Conservation (phyloP, 768 basidiomycete genomes). For the Mycena vulgaris region DNA sequence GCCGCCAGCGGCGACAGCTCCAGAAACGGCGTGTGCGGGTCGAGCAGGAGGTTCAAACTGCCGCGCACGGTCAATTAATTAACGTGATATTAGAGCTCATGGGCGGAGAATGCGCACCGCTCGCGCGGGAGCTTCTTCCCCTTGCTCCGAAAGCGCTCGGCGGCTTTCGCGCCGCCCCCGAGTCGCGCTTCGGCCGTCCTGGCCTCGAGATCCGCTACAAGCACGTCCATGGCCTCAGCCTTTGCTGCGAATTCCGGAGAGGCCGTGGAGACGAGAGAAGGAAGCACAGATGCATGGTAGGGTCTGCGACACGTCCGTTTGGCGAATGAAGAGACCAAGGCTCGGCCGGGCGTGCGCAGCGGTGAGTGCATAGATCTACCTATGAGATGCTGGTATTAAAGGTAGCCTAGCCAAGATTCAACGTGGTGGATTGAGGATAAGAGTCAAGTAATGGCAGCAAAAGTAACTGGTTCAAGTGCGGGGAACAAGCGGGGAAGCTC, state of each 20-base stretch:
- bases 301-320: conserved; percentile 45
- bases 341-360: conserved; percentile 7
- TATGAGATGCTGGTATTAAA: not conserved
- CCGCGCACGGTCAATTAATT: not conserved
- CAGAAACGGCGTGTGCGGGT: conserved; percentile 90
- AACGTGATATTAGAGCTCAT: not conserved
- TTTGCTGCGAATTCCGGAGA: conserved; percentile 82
- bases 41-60: conserved; percentile 82
- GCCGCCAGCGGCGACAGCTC: conserved; percentile 91
- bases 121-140: conserved; percentile 90
- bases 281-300: conserved; percentile 83
- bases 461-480: not conserved
- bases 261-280: conserved; percentile 77
- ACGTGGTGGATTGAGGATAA: too few relatives aligned
- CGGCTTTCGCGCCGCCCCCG: conserved; percentile 85
- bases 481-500: conserved; percentile 26
- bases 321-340: conserved; percentile 4
- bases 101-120: conserved; percentile 64
- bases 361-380: conserved; percentile 4
- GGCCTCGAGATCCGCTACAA: conserved; percentile 75
- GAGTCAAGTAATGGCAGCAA: too few relatives aligned
- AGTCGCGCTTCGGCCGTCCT: conserved; percentile 72
- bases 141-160: conserved; percentile 79
- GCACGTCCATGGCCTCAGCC: conserved; percentile 76
- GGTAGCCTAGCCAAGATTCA: too few relatives aligned